A percentile compares a stretch with the other conserved stretches of the same genome.
Evolutionary conservation across 306 rosid genomes (phyloP).

Genomic region (Parietaria judaica): DNA sequence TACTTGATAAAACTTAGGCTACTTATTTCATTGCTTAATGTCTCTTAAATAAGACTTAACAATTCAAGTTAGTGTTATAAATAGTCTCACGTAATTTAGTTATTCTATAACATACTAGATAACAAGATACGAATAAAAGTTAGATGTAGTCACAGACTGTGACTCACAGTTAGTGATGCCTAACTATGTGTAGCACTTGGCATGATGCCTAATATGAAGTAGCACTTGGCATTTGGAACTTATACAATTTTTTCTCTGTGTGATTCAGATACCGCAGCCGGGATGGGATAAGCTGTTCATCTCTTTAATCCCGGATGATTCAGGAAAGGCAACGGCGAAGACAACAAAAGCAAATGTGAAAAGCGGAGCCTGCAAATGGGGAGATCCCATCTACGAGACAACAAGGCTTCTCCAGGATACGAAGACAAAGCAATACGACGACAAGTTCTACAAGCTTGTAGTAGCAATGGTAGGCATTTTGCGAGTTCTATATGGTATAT

Average conservation of each 20-base stretch:
- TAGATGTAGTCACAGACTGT: too few species aligned
- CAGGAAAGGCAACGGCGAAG: constrained; percentile 83
- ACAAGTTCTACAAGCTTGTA: constrained; percentile 77
- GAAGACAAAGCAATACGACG: constrained; percentile 78
- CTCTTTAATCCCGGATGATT: constrained; percentile 73
- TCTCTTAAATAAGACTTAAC: too few species aligned
- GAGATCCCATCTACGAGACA: constrained; percentile 95
- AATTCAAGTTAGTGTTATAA: too few species aligned
- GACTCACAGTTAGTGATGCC: background rate
- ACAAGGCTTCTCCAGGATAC: constrained; percentile 90
- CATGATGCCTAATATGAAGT: background rate
- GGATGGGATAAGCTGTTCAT: constrained; percentile 98
- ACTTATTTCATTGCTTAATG: too few species aligned
- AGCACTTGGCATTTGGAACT: constrained; percentile 14
- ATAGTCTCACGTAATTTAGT: too few species aligned
- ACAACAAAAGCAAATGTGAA: constrained; percentile 96
- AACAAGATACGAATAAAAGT: too few species aligned
- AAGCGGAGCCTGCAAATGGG: constrained; percentile 97
- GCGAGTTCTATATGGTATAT: background rate
- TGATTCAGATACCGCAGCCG: constrained; percentile 76
- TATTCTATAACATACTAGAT: too few species aligned
- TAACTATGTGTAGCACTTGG: background rate
- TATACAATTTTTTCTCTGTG: constrained; percentile 21
- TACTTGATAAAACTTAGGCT: too few species aligned
- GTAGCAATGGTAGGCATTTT: constrained; percentile 77